phyloP scores from a whole-genome alignment of 2,329 filamentous ascomycete genomes.

The Onygenales sp. region DNA sequence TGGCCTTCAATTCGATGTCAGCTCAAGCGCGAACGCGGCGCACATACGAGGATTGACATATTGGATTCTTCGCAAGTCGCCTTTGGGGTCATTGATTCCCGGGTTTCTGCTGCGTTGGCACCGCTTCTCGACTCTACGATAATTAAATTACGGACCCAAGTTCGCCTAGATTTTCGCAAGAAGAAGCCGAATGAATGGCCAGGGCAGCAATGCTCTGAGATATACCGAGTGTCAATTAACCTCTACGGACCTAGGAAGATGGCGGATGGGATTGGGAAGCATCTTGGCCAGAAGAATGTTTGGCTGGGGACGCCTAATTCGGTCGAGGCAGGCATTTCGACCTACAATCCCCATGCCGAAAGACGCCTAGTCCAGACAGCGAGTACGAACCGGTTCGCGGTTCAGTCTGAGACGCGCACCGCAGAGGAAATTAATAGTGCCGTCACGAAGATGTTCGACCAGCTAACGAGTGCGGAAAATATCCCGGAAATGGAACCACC shows the following conservation, averaged over 20 bases:
- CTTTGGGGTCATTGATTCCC: conserved; percentile 67
- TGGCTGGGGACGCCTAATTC: conserved; percentile 58
- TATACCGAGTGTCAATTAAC: conserved; percentile 60
- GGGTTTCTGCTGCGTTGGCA: conserved; percentile 57
- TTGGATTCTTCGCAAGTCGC: conserved; percentile 60
- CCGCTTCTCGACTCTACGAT: conserved; percentile 61
- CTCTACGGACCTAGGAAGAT: conserved; percentile 67
- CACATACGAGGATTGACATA: conserved; percentile 57
- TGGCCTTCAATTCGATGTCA: conserved; percentile 69
- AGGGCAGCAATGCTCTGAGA: conserved; percentile 52
- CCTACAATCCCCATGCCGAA: conserved; percentile 67
- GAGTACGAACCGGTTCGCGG: conserved; percentile 13
- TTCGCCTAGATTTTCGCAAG: conserved; percentile 58
- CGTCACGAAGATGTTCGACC: conserved; percentile 80
- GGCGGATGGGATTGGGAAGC: conserved; percentile 55
- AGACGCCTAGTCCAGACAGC: conserved; percentile 26
- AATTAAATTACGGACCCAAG: conserved; percentile 59
- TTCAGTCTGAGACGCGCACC: conserved; percentile 47
- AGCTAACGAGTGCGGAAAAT: conserved; percentile 64
- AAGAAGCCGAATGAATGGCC: conserved; percentile 54
- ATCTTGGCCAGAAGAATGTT: conserved; percentile 56
- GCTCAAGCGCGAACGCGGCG: conserved; percentile 50
- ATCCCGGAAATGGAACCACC: conserved; percentile 64
- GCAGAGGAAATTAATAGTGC: conserved; percentile 81
- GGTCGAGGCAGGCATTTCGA: conserved; percentile 57